Base-by-base conservation (phyloP, 2,329 filamentous ascomycete species). In the Sporothrix phasma region DNA sequence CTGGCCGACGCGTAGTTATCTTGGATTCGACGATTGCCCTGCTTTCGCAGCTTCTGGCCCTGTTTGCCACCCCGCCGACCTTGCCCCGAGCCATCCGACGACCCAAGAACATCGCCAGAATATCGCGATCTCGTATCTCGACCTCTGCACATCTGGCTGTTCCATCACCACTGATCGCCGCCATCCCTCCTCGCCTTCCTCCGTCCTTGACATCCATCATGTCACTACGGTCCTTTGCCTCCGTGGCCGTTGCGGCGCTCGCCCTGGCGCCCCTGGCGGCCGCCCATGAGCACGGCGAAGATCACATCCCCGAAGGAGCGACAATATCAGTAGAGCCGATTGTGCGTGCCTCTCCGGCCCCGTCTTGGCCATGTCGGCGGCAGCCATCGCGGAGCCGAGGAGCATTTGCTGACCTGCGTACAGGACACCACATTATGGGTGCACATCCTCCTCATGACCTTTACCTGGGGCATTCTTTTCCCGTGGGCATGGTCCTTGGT, bases 401-500 rank as follows among this genome's bases (percentile, higher is more conserved):
- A 39, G 22, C 22, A 5, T 10, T 4, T 31, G 31, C 62, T 61
- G 51, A 66, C 47, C 60, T 67, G 74, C 24, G 43, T 47, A 29
- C 68, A 87, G 83, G 94, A 97, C 74, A 82, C 87, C 47, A 90
- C 86, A 71, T 76, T 99, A 84, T 99, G 94, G 94, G 81, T 88
- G 69, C 94, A 99, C 76, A 97, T 99, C 72, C 81, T 96, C 66
- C 76, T 96, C 53, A 92, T 96, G 81, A 88, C 87, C 74, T 72
- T 94, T 65, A 86, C 92, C 65, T 97, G 95, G 80, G 94, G 94
- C 67, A 81, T 99, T 69, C 84, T 97, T 65, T 97, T 96, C 72
- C 94, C 11, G 81, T 90, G 17, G 94, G 94, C 70, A 97, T 99
- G 93, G 92, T 97, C 47, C 80, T 97, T 19, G 93, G 93, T 65